Percentiles rank a stretch among this genome's conserved stretches.
Evolutionary conservation across 257 asterid genomes (phyloP).

Genomic region (Buddleja alternifolia): DNA sequence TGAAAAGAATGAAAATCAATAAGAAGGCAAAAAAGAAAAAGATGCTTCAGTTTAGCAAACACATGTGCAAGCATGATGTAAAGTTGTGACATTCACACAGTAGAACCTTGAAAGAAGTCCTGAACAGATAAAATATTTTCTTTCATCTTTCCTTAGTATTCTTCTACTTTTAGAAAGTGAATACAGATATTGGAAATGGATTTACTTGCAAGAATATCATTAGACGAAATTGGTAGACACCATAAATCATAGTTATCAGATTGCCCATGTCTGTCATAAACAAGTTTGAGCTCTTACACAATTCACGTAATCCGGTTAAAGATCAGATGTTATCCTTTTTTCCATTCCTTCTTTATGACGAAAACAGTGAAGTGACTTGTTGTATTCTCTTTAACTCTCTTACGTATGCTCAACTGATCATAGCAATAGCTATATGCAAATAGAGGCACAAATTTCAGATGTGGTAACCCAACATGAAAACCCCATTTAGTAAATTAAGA

Average conservation of each 20-base stretch:
- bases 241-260: too few relatives aligned
- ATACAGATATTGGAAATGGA: neutral
- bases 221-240: too few relatives aligned
- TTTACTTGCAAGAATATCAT: neutral
- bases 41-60: neutral
- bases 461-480: neutral
- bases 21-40: constrained; percentile 21
- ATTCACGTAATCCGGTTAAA: neutral
- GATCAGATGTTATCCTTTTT: neutral
- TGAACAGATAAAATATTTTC: neutral
- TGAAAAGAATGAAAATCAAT: constrained; percentile 12
- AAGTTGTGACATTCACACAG: neutral
- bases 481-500: neutral
- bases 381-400: neutral
- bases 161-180: constrained; percentile 6
- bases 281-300: neutral
- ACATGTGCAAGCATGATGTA: constrained; percentile 2
- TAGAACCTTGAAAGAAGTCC: neutral
- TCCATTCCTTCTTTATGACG: neutral
- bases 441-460: neutral
- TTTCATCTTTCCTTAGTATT: constrained; percentile 1
- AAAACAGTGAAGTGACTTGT: neutral
- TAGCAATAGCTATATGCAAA: neutral
- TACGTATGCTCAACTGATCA: neutral
- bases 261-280: neutral